phyloP scores from a whole-genome alignment of 345 rosid genomes.

The Heritiera littoralis region DNA sequence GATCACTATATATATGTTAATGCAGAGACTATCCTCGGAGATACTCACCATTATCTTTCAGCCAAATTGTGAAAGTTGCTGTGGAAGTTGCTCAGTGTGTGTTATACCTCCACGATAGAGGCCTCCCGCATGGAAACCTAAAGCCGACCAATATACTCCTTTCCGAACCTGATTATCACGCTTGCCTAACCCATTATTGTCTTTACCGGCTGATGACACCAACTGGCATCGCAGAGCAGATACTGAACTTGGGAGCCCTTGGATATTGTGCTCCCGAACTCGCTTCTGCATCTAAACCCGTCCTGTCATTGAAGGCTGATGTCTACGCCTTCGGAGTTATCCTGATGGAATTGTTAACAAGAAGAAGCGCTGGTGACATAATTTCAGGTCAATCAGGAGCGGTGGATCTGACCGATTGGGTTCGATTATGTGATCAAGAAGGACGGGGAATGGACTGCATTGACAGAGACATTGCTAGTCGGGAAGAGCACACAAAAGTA shows the following conservation, averaged over 20 bases:
- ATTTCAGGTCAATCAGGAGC: slow-evolving; percentile 94
- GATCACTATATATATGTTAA: not conserved
- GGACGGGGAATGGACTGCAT: slow-evolving; percentile 87
- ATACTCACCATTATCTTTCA: slow-evolving; percentile 69
- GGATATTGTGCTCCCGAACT: slow-evolving; percentile 94
- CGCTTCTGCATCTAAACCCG: slow-evolving; percentile 55
- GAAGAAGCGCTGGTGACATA: slow-evolving; percentile 89
- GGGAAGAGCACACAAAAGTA: slow-evolving; percentile 72
- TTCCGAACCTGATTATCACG: slow-evolving; percentile 49
- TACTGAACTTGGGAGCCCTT: slow-evolving; percentile 77
- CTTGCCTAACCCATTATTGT: slow-evolving; percentile 66
- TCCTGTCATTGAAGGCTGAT: slow-evolving; percentile 72
- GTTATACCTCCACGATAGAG: slow-evolving; percentile 77
- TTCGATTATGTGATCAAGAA: slow-evolving; percentile 74
- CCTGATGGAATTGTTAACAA: slow-evolving; percentile 80
- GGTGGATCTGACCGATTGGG: slow-evolving; percentile 88
- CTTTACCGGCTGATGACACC: slow-evolving; percentile 84
- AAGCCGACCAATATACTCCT: slow-evolving; percentile 84
- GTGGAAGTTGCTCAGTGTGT: slow-evolving; percentile 77
- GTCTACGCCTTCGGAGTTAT: slow-evolving; percentile 86
- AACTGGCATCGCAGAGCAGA: slow-evolving; percentile 82
- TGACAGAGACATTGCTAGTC: slow-evolving; percentile 80
- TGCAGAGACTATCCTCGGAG: slow-evolving; percentile 88
- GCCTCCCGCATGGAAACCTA: slow-evolving; percentile 77
- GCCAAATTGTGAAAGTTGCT: slow-evolving; percentile 73